Evolutionary conservation across 2,329 filamentous ascomycete species (phyloP).

Genomic region (Colletotrichum sp.): DNA sequence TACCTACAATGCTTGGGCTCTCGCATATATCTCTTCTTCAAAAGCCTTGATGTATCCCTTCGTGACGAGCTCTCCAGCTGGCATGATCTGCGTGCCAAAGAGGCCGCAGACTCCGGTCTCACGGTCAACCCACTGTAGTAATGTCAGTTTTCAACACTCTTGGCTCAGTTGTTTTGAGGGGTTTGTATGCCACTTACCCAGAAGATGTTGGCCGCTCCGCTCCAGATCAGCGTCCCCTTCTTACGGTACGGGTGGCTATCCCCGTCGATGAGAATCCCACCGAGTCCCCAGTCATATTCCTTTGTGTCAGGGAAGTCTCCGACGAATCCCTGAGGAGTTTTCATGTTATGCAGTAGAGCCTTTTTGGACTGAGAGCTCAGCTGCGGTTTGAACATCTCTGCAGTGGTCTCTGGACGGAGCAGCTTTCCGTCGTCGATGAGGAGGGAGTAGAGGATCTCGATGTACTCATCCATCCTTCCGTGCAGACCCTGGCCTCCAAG

Average conservation of each 20-base stretch:
- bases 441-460: slow-evolving; percentile 49
- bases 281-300: slow-evolving; percentile 44
- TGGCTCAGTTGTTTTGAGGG: not conserved
- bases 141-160: not conserved
- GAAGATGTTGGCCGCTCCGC: slow-evolving; percentile 48
- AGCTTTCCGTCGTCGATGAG: slow-evolving; percentile 49
- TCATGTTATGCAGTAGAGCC: slow-evolving; percentile 29
- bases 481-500: slow-evolving; percentile 40
- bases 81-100: slow-evolving; percentile 45
- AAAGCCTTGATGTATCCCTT: slow-evolving; percentile 37
- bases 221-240: slow-evolving; percentile 45
- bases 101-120: slow-evolving; percentile 42
- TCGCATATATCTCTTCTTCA: slow-evolving; percentile 42
- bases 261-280: slow-evolving; percentile 43
- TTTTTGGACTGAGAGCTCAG: slow-evolving; percentile 27
- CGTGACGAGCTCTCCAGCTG: slow-evolving; percentile 40
- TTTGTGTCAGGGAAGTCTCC: slow-evolving; percentile 34
- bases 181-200: slow-evolving; percentile 41
- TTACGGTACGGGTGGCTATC: slow-evolving; percentile 39
- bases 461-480: slow-evolving; percentile 42
- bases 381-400: slow-evolving; percentile 52
- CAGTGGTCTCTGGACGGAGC: slow-evolving; percentile 43
- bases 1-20: slow-evolving; percentile 6
- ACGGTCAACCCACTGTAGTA: slow-evolving; percentile 32
- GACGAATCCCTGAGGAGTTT: slow-evolving; percentile 27